A percentile compares a stretch with the other conserved stretches of the same genome.
Evolutionary conservation across 345 rosid species (phyloP).

Genomic region (Eucalyptus marginata): DNA sequence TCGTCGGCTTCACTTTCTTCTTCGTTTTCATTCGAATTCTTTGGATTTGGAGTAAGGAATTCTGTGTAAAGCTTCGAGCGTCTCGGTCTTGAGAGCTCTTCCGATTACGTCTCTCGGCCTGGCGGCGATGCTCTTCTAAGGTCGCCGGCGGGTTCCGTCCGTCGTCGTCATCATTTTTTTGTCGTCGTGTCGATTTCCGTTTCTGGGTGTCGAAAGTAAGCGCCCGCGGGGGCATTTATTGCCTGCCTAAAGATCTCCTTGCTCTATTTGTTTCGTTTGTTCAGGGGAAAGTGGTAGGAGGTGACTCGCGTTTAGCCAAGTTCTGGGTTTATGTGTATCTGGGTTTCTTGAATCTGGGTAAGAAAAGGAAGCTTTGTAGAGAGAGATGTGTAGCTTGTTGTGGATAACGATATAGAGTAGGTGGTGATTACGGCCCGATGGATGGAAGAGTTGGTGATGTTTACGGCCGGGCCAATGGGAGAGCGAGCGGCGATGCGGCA

Average conservation of each 20-base stretch:
- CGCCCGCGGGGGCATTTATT: background rate
- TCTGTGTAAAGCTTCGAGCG: background rate
- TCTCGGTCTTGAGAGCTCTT: background rate
- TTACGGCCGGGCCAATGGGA: constrained; percentile 1
- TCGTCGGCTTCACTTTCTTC: background rate
- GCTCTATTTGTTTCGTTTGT: background rate
- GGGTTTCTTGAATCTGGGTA: background rate
- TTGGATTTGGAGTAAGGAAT: background rate
- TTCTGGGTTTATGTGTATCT: background rate
- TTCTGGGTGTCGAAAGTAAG: background rate
- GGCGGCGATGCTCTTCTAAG: background rate
- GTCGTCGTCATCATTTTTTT: background rate
- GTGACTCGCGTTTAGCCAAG: background rate
- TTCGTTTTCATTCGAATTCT: background rate
- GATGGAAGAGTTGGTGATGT: background rate
- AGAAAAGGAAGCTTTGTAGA: background rate
- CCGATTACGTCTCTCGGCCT: background rate
- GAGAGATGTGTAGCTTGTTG: background rate
- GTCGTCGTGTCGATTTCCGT: background rate
- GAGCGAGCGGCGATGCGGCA: constrained; percentile 2
- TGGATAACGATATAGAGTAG: background rate
- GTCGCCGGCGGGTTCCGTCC: background rate
- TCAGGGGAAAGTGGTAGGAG: constrained; percentile 9
- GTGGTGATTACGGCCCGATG: background rate
- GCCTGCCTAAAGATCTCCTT: background rate